Conservation (phyloP, 2,329 filamentous ascomycete species). For the Pseudogymnoascus sp. region DNA sequence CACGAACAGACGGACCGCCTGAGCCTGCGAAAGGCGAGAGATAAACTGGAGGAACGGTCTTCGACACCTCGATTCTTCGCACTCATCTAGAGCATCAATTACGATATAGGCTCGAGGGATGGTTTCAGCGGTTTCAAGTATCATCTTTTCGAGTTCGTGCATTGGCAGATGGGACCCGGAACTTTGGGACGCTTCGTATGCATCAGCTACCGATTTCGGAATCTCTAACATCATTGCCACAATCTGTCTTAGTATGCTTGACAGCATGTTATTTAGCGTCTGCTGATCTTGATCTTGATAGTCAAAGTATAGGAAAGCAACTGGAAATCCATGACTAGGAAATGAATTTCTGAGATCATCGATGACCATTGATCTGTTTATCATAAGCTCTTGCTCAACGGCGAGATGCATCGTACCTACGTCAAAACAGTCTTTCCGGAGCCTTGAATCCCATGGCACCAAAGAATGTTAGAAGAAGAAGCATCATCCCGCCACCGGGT, state of each 20-base stretch:
- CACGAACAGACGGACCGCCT: background rate
- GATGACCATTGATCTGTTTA: background rate
- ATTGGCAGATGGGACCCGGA: slow-evolving; percentile 11
- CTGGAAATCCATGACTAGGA: background rate
- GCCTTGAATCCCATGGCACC: slow-evolving; percentile 21
- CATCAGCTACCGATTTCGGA: slow-evolving; percentile 19
- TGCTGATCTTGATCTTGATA: slow-evolving; percentile 24
- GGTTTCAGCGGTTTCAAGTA: background rate
- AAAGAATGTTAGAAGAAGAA: slow-evolving; percentile 12
- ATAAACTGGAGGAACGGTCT: background rate
- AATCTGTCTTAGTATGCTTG: slow-evolving; percentile 23
- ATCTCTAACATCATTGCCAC: slow-evolving; percentile 13
- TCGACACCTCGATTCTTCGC: background rate
- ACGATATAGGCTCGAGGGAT: background rate
- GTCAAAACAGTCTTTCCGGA: slow-evolving; percentile 20
- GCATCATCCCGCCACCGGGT: background rate
- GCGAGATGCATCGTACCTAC: slow-evolving; percentile 12
- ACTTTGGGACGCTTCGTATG: slow-evolving; percentile 18
- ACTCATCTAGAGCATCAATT: background rate
- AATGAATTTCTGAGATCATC: background rate
- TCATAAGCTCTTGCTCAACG: background rate
- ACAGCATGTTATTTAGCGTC: slow-evolving; percentile 16
- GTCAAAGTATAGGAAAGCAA: slow-evolving; percentile 27
- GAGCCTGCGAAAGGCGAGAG: background rate
- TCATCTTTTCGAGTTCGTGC: slow-evolving; percentile 12